These are phyloP conservation scores for Pisolithus orientalis DNA, from an alignment of 768 basidiomycete genomes.

Conservation along the genomic window DNA sequence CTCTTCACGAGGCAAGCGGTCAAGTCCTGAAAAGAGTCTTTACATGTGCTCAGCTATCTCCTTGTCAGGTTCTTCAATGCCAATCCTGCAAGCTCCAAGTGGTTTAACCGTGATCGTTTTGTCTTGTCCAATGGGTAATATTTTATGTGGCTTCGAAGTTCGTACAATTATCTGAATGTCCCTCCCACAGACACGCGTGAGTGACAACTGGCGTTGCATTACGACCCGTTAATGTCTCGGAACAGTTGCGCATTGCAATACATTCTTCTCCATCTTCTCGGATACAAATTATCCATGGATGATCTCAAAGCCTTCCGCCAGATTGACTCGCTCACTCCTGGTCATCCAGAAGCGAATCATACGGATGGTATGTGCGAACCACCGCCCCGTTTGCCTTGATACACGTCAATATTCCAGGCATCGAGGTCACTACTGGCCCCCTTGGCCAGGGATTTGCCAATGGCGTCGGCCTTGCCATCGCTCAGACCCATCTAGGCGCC, in stretches of 20 bases:
- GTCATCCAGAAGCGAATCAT: constrained; percentile 79
- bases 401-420: constrained; percentile 33
- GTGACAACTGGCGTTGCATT: constrained; percentile 13
- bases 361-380: constrained; percentile 45
- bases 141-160: neutral
- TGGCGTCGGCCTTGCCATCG: constrained; percentile 90
- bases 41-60: neutral
- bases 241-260: constrained; percentile 91
- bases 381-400: constrained; percentile 3
- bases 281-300: constrained; percentile 87
- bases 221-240: neutral
- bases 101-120: constrained; percentile 96
- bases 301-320: constrained; percentile 94
- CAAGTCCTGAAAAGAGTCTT: neutral
- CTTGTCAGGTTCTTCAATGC: constrained; percentile 69
- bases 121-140: constrained; percentile 92
- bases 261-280: constrained; percentile 83
- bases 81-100: constrained; percentile 84
- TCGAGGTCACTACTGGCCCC: constrained; percentile 94
- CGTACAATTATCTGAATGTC: constrained; percentile 6
- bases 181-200: constrained; percentile 61
- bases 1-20: constrained; percentile 62
- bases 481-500: constrained; percentile 86
- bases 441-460: constrained; percentile 94
- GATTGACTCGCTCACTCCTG: constrained; percentile 83